Conservation (phyloP, 768 basidiomycete species). For the Mrakia frigida region DNA sequence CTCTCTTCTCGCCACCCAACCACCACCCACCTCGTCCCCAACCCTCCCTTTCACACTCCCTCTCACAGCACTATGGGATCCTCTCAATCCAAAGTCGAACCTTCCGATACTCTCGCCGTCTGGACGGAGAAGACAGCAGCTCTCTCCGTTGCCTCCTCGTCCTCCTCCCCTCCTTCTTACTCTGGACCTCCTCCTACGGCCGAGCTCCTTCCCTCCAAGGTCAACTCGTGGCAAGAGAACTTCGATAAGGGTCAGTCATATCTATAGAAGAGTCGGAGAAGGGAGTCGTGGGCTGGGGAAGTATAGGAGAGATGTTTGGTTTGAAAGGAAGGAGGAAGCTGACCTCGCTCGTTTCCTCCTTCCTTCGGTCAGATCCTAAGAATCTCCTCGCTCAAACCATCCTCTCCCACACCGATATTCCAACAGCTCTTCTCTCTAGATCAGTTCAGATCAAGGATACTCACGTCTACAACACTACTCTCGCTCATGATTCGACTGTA, state of each 20-base stretch:
- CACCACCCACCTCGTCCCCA: not conserved
- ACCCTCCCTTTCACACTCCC: not conserved
- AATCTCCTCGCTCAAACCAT: constrained; percentile 17
- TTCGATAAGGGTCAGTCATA: constrained; percentile 6
- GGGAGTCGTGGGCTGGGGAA: not conserved
- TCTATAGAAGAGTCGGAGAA: too few relatives aligned
- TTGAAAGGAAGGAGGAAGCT: not conserved
- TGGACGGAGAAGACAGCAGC: not conserved
- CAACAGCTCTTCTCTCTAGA: constrained; percentile 59
- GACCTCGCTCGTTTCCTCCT: not conserved
- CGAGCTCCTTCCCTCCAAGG: constrained; percentile 17
- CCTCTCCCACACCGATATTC: constrained; percentile 59
- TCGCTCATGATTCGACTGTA: constrained; percentile 31
- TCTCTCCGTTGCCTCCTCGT: not conserved
- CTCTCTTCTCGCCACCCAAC: not conserved
- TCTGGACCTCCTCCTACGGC: constrained; percentile 13
- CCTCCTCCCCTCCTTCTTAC: not conserved
- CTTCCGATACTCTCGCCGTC: not conserved
- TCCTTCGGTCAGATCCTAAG: constrained; percentile 3
- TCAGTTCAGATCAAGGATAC: constrained; percentile 48
- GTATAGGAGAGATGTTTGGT: not conserved
- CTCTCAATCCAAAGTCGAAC: not conserved
- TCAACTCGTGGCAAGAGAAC: constrained; percentile 9
- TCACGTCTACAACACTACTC: constrained; percentile 37
- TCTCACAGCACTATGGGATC: not conserved